A percentile compares a stretch with the other conserved stretches of the same genome.
Conservation (phyloP, 2,329 filamentous ascomycete genomes). For the Sporothrix variecibatus region DNA sequence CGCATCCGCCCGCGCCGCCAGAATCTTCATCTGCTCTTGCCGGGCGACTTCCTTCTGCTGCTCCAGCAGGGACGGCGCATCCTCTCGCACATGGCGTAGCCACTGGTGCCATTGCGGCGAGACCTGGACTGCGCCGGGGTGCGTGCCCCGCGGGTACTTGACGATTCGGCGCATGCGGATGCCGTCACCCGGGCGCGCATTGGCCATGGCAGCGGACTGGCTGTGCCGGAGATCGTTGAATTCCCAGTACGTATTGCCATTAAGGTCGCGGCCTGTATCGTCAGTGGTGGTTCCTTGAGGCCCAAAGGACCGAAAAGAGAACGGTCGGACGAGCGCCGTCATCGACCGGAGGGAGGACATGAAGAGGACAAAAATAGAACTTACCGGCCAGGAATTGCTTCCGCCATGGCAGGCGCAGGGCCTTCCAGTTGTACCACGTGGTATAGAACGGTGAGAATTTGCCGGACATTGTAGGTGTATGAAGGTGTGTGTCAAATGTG, state of each 20-base stretch:
- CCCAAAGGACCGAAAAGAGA: not conserved
- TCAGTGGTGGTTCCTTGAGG: not conserved
- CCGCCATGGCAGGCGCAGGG: slow-evolving; percentile 63
- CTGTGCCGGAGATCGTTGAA: slow-evolving; percentile 56
- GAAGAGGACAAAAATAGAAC: not conserved
- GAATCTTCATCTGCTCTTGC: slow-evolving; percentile 53
- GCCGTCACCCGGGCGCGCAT: slow-evolving; percentile 32
- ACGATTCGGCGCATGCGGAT: slow-evolving; percentile 62
- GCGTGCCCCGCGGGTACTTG: slow-evolving; percentile 56
- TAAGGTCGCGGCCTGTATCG: slow-evolving; percentile 60
- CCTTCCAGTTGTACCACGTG: slow-evolving; percentile 64
- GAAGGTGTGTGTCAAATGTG: not conserved
- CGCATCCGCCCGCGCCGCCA: slow-evolving; percentile 64
- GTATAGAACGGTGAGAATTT: slow-evolving; percentile 39
- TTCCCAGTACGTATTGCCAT: slow-evolving; percentile 70
- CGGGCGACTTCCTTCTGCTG: slow-evolving; percentile 56
- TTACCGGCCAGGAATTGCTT: slow-evolving; percentile 63
- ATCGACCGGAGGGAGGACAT: not conserved
- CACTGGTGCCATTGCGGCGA: slow-evolving; percentile 69
- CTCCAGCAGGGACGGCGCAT: slow-evolving; percentile 59
- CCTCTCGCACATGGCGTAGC: slow-evolving; percentile 60
- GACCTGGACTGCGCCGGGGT: slow-evolving; percentile 58
- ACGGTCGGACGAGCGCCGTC: not conserved
- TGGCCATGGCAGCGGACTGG: slow-evolving; percentile 31
- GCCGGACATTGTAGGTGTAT: not conserved